Percentiles rank a stretch among this genome's conserved stretches.
phyloP scores from a whole-genome alignment of 2,329 filamentous ascomycete species.

The Penicillium sp. region DNA sequence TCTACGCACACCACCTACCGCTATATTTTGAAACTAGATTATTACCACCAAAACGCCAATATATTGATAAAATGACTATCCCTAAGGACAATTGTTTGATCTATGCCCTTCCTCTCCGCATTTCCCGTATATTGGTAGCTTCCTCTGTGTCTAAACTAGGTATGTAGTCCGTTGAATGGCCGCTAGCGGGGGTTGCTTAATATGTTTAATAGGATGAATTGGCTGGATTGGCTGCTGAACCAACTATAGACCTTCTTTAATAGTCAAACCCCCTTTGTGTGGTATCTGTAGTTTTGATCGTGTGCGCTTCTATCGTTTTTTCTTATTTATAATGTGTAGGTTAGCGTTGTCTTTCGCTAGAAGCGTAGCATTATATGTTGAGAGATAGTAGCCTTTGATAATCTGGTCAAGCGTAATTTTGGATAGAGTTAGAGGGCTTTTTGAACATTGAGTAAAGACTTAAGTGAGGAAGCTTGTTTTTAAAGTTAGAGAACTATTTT shows the following conservation, averaged over 20 bases:
- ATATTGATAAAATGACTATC: constrained; percentile 5
- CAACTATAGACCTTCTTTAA: neutral
- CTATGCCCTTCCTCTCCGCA: neutral
- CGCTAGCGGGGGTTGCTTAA: neutral
- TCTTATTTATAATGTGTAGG: neutral
- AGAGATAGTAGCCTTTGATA: constrained; percentile 6
- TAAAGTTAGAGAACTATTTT: neutral
- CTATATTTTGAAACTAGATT: neutral
- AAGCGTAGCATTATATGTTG: neutral
- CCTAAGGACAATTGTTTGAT: neutral
- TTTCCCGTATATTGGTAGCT: neutral
- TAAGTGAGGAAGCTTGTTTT: constrained; percentile 5
- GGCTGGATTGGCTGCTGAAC: neutral
- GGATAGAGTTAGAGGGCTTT: neutral
- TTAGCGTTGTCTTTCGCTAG: constrained; percentile 1
- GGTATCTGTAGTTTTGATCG: neutral
- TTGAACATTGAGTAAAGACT: neutral
- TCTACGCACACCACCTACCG: too few relatives aligned
- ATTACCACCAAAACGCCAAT: neutral
- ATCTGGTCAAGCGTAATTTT: constrained; percentile 1
- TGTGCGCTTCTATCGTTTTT: constrained; percentile 1
- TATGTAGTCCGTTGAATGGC: neutral
- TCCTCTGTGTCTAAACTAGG: neutral
- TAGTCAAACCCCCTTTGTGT: neutral
- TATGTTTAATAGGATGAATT: neutral